Base-by-base conservation (phyloP, 2,329 filamentous ascomycete species). In the Hypomyces rosellus region DNA sequence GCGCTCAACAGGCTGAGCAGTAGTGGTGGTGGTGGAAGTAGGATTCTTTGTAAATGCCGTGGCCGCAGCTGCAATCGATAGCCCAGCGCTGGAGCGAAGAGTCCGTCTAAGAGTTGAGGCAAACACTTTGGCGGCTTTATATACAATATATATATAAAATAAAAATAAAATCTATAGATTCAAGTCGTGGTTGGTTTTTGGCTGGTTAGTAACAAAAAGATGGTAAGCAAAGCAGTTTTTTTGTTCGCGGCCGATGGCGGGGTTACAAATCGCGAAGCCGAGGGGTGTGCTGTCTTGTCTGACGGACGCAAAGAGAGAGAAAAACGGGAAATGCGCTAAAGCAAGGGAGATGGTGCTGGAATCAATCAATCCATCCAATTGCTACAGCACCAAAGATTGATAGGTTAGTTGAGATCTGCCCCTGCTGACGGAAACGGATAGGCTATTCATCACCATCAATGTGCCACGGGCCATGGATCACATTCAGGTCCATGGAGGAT, bases 81-180 rank as follows among this genome's bases (percentile, higher is more conserved):
- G 80, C 60, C 89, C 80, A 62, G 85, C 76, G 69, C 85, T 81
- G 61, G 88, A 86, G 72, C 86, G 82, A 65, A 95, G 77, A 65
- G 86, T 82, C 68, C 88, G 83, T 73, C 82, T 81, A 62, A 92
- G 82, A 58, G 81, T 76, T 70, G 85, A 89, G 76, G 89, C 89
- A 80, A 95, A 96, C 92, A 96, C 81, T 77, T 91, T 96, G 88
- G 74, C 85, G 82, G 63, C 60, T 58, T 59, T 15, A 30, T 37
- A 43, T 16, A 15, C n/a, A 36, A 20, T 30, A 45, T n/a, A 16
- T 18, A 18, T 12, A 18, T 33, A 16, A 30, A 14, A 16, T n/a
- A 8, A n/a, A n/a, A n/a, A n/a, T 20, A 20, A 5, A 20, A 3
- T 20, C 20, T 20, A 20, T 20, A 20, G 20, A 20, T 20, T 20